phyloP scores from a whole-genome alignment of 768 basidiomycete species.

The Kondoa subrosea region DNA sequence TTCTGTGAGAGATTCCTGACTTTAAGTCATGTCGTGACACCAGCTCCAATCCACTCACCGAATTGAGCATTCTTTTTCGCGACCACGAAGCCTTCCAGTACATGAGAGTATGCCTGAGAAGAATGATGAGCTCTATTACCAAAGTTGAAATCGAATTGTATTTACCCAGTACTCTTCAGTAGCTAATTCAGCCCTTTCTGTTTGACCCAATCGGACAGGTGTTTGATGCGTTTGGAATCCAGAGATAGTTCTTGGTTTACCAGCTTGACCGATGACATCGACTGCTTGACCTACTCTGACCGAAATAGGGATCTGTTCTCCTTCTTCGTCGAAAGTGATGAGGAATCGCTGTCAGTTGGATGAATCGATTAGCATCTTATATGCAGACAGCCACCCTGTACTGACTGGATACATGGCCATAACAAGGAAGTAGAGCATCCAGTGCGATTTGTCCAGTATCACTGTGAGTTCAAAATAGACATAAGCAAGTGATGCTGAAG shows the following conservation, averaged over 20 bases:
- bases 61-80: conserved; percentile 34
- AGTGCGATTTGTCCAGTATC: conserved; percentile 84
- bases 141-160: not conserved
- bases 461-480: conserved; percentile 41
- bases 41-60: conserved; percentile 22
- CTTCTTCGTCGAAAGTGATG: conserved; percentile 85
- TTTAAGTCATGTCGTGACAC: not conserved
- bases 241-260: conserved; percentile 87
- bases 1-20: not conserved
- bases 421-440: conserved; percentile 95
- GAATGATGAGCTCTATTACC: not conserved
- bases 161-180: conserved; percentile 77
- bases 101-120: conserved; percentile 48
- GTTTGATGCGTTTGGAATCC: conserved; percentile 98
- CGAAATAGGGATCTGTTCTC: conserved; percentile 59
- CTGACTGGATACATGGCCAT: conserved; percentile 77
- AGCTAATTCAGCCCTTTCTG: conserved; percentile 83
- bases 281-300: conserved; percentile 93
- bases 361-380: not conserved
- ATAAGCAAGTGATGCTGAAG: conserved; percentile 9
- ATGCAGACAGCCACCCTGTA: not conserved
- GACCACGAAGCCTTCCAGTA: conserved; percentile 62
- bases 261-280: conserved; percentile 93
- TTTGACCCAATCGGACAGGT: conserved; percentile 84
- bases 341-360: conserved; percentile 48